Evolutionary conservation across 441 rosid genomes (phyloP), one percentile per base, ranked within the genome.

Genomic region (Adansonia madagascariensis): DNA sequence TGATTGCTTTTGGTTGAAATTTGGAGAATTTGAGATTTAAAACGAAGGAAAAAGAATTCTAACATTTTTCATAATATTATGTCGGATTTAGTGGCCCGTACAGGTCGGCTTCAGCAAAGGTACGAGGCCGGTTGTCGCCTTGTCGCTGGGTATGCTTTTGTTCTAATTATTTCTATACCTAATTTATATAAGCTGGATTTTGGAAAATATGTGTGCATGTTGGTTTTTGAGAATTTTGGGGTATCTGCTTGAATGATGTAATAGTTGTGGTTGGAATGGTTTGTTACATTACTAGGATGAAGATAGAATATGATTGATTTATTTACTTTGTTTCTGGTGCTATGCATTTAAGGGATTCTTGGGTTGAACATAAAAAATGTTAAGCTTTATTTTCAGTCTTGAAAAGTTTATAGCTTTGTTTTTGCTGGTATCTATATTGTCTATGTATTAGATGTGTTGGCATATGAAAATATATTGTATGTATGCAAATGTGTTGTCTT

Each of bases 21-120:
- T 41, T 41, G 12, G 60, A 39, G 50, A 18, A 31, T 80, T 81
- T 71, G 75, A 65, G 78, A 5, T 50, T 43, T 35, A 2, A 49
- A 35, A 50, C 31, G 31, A 60, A 2, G 9, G 49, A 11, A 43
- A 41, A 24, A 9, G 31, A 41, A 10, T 7, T 49, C 10, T 10
- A 4, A 47, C 12, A 14, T 27, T 22, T 10, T 77, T 62, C 57
- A 50, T 39, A 70, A 77, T 17, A 75, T 47, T 63, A 95, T 89
- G 99, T 89, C 93, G 86, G 97, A 89, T 83, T 95, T 94, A 89
- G 99, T 91, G 74, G 99, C 97, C 84, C 97, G 97, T 72, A 95
- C 97, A 57, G 99, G 98, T 90, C 97, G 98, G 79, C 98, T 88
- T 85, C 98, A 91, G 86, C 99, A 95, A 78, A 96, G 97, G 2